These are phyloP conservation scores for Epichloe bromicola DNA, from an alignment of 2,329 filamentous ascomycete species.

Conservation along the genomic window DNA sequence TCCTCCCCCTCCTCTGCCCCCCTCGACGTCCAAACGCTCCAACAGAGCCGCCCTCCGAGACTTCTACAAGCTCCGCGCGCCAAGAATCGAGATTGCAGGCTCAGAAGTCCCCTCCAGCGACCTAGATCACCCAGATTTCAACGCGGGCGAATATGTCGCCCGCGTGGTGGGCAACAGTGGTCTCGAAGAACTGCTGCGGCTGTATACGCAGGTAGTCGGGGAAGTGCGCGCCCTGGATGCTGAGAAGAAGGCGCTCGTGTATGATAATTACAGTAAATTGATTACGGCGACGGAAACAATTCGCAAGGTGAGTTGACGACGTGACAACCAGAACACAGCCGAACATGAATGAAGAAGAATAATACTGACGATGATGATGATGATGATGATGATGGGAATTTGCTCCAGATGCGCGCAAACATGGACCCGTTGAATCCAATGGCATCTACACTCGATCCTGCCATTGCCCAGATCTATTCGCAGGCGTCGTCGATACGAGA, in stretches of 20 bases:
- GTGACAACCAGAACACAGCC: too few species aligned
- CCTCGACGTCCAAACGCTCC: constrained; percentile 32
- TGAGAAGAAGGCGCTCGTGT: constrained; percentile 92
- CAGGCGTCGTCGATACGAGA: constrained; percentile 43
- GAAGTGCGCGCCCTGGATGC: constrained; percentile 87
- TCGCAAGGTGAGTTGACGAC: constrained; percentile 42
- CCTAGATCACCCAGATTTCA: constrained; percentile 61
- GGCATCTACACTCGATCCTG: constrained; percentile 58
- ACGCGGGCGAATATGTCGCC: constrained; percentile 55
- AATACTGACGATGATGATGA: not conserved
- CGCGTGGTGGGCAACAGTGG: constrained; percentile 47
- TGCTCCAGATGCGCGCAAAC: constrained; percentile 55
- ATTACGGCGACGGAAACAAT: constrained; percentile 97
- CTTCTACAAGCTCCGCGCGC: constrained; percentile 68
- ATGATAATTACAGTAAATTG: constrained; percentile 96
- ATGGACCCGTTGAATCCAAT: constrained; percentile 71
- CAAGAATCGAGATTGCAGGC: constrained; percentile 30
- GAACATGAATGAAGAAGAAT: not conserved
- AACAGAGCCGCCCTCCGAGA: constrained; percentile 84
- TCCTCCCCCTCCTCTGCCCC: constrained; percentile 26
- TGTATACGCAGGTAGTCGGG: constrained; percentile 58
- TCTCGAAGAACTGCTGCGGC: constrained; percentile 54
- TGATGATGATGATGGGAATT: too few species aligned
- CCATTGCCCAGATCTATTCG: constrained; percentile 61
- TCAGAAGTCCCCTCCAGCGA: constrained; percentile 53